These are phyloP conservation scores for Psilocybe mexicana DNA, from an alignment of 1,284 basidiomycete species.

Conservation along the genomic window DNA sequence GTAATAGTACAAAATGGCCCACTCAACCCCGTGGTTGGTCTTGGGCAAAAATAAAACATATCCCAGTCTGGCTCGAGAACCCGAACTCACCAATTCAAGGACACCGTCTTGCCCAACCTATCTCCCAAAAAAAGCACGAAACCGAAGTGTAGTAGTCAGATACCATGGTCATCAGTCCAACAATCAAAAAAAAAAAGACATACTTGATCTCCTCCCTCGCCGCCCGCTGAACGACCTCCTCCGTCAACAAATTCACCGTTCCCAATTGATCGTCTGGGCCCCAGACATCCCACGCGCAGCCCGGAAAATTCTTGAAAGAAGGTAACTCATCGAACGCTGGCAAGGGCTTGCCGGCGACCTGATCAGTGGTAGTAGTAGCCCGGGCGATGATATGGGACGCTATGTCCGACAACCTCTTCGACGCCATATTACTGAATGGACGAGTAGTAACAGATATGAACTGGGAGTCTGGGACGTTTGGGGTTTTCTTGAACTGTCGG, in stretches of 20 bases:
- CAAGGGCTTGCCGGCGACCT: conserved; percentile 26
- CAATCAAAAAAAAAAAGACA: conserved; percentile 18
- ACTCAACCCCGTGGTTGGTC: neutral
- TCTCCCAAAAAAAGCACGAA: neutral
- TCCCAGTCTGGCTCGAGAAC: too few relatives aligned
- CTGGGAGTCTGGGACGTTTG: too few relatives aligned
- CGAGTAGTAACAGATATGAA: neutral
- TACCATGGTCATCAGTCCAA: neutral
- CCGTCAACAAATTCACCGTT: conserved; percentile 70
- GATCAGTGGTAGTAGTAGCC: neutral
- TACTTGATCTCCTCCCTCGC: conserved; percentile 68
- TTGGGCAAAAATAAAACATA: too few relatives aligned
- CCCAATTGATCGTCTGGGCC: conserved; percentile 70
- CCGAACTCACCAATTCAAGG: conserved; percentile 55
- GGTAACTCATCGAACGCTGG: conserved; percentile 67
- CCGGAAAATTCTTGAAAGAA: conserved; percentile 52
- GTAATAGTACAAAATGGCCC: too few relatives aligned
- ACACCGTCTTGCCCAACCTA: conserved; percentile 58
- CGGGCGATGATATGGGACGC: conserved; percentile 25
- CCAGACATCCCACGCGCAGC: conserved; percentile 76
- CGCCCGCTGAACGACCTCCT: conserved; percentile 58
- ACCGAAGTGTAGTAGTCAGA: conserved; percentile 2
- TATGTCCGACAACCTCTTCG: conserved; percentile 29
- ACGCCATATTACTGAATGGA: conserved; percentile 14
- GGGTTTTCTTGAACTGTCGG: too few relatives aligned